Evolutionary conservation across 139 green algal species (phyloP).

Genomic region (Chlorella sp.): DNA sequence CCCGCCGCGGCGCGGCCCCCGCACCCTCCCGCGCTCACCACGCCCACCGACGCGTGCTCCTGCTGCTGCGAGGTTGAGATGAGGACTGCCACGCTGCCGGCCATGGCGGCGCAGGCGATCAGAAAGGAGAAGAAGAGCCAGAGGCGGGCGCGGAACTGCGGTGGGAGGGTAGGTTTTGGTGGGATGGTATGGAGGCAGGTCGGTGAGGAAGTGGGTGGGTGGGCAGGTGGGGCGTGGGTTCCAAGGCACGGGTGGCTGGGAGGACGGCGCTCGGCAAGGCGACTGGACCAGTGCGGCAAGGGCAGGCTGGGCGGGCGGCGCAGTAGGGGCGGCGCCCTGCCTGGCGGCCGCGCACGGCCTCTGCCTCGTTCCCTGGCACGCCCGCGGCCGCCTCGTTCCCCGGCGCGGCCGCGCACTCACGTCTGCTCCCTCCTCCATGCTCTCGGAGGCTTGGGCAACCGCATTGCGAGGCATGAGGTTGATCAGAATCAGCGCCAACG

Average conservation of each 20-base stretch:
- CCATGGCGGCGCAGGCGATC: constrained; percentile 35
- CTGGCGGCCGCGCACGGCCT: not conserved
- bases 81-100: constrained; percentile 47
- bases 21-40: constrained; percentile 43
- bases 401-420: not conserved
- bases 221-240: not conserved
- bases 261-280: not conserved
- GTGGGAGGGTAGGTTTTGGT: no score
- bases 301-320: not conserved
- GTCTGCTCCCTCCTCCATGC: constrained; percentile 26
- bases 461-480: constrained; percentile 43
- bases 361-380: not conserved
- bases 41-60: constrained; percentile 26
- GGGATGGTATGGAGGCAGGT: no score
- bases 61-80: constrained; percentile 22
- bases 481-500: constrained; percentile 47
- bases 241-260: not conserved
- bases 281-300: not conserved
- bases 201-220: no score
- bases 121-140: constrained; percentile 53
- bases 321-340: not conserved
- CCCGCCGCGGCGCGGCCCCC: no score
- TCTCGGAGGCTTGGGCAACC: constrained; percentile 23
- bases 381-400: not conserved
- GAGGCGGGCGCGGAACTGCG: constrained; percentile 36